Conservation (phyloP, 2,329 filamentous ascomycete species). For the Hypoxylon rubiginosum region DNA sequence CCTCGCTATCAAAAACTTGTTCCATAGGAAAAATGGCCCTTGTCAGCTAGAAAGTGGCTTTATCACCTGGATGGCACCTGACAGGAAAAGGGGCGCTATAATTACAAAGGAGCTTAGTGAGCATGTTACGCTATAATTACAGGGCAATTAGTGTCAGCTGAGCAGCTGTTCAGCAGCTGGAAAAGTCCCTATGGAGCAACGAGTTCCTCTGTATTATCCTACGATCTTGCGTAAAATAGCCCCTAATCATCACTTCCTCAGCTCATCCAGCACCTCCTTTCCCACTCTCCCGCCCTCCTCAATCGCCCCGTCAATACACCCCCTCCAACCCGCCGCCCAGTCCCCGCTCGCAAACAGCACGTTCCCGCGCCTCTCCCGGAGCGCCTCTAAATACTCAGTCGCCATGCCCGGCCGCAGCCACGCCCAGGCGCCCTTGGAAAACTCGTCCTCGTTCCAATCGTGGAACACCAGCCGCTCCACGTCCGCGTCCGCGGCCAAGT, state of each 20-base stretch:
- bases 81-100: no score
- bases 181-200: no score
- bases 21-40: no score
- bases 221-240: no score
- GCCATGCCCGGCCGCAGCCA: conserved; percentile 51
- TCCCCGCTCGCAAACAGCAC: conserved; percentile 58
- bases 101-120: no score
- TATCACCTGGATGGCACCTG: no score
- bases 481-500: conserved; percentile 39
- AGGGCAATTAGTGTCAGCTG: no score
- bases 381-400: conserved; percentile 50
- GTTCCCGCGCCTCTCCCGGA: conserved; percentile 53
- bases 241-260: conserved; percentile 5
- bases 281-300: conserved; percentile 54
- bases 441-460: conserved; percentile 58
- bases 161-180: no score
- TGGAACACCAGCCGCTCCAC: conserved; percentile 43
- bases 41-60: no score
- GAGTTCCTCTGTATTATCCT: no score
- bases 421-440: conserved; percentile 55
- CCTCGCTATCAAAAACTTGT: no score
- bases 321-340: conserved; percentile 58
- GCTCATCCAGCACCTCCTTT: conserved; percentile 21
- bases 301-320: conserved; percentile 60
- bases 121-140: no score